Conservation (phyloP, 805 yeast genomes). For the Ogataea nitratoaversa region DNA sequence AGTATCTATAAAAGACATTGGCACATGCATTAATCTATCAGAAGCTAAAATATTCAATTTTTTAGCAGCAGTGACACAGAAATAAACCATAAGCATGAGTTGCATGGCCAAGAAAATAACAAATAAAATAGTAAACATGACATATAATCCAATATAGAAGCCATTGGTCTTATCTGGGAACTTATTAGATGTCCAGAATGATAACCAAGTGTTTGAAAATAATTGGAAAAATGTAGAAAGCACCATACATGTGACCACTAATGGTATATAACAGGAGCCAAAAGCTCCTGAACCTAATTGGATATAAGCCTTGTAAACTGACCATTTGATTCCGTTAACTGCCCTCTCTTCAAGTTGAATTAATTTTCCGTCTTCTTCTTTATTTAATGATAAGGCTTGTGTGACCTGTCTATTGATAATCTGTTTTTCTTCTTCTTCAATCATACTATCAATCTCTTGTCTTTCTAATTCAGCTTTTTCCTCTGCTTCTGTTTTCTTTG, state of each 20-base stretch:
- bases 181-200: constrained; percentile 66
- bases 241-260: constrained; percentile 12
- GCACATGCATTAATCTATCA: constrained; percentile 60
- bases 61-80: constrained; percentile 50
- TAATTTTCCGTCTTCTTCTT: constrained; percentile 23
- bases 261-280: constrained; percentile 20
- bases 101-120: constrained; percentile 39
- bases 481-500: constrained; percentile 21
- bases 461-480: constrained; percentile 13
- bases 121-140: constrained; percentile 48
- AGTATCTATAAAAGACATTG: constrained; percentile 78
- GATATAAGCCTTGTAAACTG: constrained; percentile 47
- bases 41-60: constrained; percentile 58
- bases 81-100: constrained; percentile 44
- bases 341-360: constrained; percentile 26
- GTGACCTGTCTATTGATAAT: constrained; percentile 19
- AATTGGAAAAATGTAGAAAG: constrained; percentile 46
- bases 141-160: constrained; percentile 69
- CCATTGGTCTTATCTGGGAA: constrained; percentile 42
- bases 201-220: constrained; percentile 70
- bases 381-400: constrained; percentile 14
- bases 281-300: constrained; percentile 51
- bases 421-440: constrained; percentile 18
- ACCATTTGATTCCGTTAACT: constrained; percentile 34
- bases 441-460: constrained; percentile 7